These are phyloP conservation scores for Amanita phalloides DNA, from an alignment of 768 basidiomycete species.

Conservation along the genomic window DNA sequence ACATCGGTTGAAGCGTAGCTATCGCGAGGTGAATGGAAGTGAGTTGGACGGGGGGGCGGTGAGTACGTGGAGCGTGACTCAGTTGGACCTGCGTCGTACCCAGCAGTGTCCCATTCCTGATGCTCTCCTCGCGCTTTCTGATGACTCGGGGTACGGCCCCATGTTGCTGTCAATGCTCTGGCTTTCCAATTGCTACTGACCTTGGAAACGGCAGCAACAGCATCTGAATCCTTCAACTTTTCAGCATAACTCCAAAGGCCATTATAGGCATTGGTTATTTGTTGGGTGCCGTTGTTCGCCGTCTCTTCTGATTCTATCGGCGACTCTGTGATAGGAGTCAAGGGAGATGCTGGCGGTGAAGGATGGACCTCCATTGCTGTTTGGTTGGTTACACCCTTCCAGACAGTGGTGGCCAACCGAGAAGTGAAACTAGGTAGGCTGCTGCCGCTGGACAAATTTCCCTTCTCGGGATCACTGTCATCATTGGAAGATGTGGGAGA, in stretches of 20 bases:
- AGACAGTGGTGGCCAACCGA: conserved; percentile 52
- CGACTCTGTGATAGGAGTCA: conserved; percentile 7
- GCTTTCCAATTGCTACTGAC: conserved; percentile 71
- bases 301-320: conserved; percentile 9
- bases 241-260: conserved; percentile 64
- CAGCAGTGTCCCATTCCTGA: not conserved
- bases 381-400: conserved; percentile 71
- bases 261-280: conserved; percentile 16
- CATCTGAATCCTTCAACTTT: conserved; percentile 63
- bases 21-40: conserved; percentile 48
- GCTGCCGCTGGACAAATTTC: conserved; percentile 19
- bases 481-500: conserved; percentile 23
- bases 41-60: conserved; percentile 47
- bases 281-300: conserved; percentile 5
- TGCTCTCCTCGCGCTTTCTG: conserved; percentile 7
- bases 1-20: conserved; percentile 29
- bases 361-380: conserved; percentile 48
- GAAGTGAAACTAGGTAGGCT: conserved; percentile 30
- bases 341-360: conserved; percentile 13
- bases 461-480: conserved; percentile 27
- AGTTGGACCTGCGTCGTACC: not conserved
- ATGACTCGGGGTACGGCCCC: conserved; percentile 16
- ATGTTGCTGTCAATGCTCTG: conserved; percentile 39
- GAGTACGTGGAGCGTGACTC: conserved; percentile 21
- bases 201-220: conserved; percentile 61